These are phyloP conservation scores for Boletus rubescentipes DNA, from an alignment of 768 basidiomycete genomes.

Conservation along the genomic window DNA sequence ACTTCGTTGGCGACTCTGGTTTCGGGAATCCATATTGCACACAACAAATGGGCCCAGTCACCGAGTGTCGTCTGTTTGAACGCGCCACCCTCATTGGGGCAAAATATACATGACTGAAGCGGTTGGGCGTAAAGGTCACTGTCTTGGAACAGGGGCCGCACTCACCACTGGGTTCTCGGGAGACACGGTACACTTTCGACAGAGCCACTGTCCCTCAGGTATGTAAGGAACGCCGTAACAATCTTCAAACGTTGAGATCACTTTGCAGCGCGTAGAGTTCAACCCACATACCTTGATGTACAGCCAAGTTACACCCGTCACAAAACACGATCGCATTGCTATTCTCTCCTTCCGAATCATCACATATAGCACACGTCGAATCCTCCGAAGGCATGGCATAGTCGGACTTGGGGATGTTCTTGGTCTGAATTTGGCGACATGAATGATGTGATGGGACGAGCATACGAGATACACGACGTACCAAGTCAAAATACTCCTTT, in stretches of 20 bases:
- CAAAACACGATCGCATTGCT: slow-evolving; percentile 99
- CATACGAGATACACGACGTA: slow-evolving; percentile 37
- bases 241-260: slow-evolving; percentile 51
- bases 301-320: slow-evolving; percentile 97
- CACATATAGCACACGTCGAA: slow-evolving; percentile 94
- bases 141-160: slow-evolving; percentile 2
- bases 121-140: not conserved
- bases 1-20: slow-evolving; percentile 90
- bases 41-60: slow-evolving; percentile 95
- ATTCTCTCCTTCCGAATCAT: slow-evolving; percentile 98
- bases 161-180: slow-evolving; percentile 94
- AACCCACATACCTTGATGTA: slow-evolving; percentile 89
- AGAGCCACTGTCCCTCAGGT: slow-evolving; percentile 99
- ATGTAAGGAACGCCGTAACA: slow-evolving; percentile 99
- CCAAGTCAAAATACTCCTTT: slow-evolving; percentile 98
- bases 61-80: slow-evolving; percentile 95
- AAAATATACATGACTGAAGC: slow-evolving; percentile 83
- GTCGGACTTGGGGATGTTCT: slow-evolving; percentile 88
- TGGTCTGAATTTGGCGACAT: slow-evolving; percentile 56
- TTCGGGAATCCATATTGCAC: slow-evolving; percentile 97
- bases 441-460: slow-evolving; percentile 1
- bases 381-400: slow-evolving; percentile 91
- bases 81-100: slow-evolving; percentile 95
- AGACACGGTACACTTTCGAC: slow-evolving; percentile 96
- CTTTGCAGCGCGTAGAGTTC: not conserved